A percentile compares a stretch with the other conserved stretches of the same genome.
phyloP scores from a whole-genome alignment of 495 filamentous ascomycete genomes.

The Tuber umbilicatum region DNA sequence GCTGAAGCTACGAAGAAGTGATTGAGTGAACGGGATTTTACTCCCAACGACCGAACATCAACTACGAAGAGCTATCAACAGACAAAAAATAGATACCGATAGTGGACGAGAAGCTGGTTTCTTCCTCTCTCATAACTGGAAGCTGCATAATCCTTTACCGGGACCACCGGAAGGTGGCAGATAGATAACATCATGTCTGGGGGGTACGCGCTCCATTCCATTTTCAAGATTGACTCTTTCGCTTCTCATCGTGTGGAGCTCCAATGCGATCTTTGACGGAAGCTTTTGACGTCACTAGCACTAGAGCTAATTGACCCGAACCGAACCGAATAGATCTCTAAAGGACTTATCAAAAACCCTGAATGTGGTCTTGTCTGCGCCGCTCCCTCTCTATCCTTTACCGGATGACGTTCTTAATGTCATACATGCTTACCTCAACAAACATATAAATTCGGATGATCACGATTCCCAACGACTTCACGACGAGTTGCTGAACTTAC shows the following conservation, averaged over 20 bases:
- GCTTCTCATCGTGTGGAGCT: conserved; percentile 1
- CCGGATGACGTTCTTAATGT: conserved; percentile 54
- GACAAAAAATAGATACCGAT: background rate
- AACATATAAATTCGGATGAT: conserved; percentile 55
- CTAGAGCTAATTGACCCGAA: background rate
- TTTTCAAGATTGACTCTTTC: conserved; percentile 6
- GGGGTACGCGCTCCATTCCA: conserved; percentile 27
- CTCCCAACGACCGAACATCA: background rate
- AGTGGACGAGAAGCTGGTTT: background rate
- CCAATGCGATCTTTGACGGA: background rate
- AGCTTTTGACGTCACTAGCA: background rate
- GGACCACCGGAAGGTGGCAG: background rate
- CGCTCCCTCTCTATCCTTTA: conserved; percentile 51
- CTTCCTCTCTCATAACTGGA: background rate
- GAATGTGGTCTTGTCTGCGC: conserved; percentile 48
- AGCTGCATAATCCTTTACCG: background rate
- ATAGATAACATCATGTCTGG: conserved; percentile 32
- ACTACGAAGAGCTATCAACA: background rate
- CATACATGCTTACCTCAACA: conserved; percentile 57
- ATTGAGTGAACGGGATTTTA: background rate
- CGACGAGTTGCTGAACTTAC: conserved; percentile 58
- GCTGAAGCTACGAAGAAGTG: background rate
- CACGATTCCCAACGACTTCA: conserved; percentile 56
- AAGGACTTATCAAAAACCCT: conserved; percentile 60
- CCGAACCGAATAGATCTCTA: conserved; percentile 46